phyloP scores from a whole-genome alignment of 2,329 filamentous ascomycete species.

The Xylaria arbuscula region DNA sequence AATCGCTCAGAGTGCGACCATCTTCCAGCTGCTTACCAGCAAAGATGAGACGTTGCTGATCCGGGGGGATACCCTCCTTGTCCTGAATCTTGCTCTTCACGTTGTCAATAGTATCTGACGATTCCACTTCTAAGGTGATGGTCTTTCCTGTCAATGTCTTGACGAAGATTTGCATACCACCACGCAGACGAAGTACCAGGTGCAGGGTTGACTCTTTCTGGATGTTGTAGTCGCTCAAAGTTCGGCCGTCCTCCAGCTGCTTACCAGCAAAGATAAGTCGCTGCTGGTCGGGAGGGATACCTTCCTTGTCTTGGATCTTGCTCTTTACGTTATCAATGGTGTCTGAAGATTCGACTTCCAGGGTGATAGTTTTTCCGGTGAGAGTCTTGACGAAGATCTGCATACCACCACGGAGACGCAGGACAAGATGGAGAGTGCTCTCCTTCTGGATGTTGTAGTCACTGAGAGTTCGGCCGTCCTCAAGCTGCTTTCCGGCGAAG shows the following conservation, averaged over 20 bases:
- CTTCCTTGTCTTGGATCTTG: conserved; percentile 94
- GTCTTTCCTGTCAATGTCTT: conserved; percentile 78
- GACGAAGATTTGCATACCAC: conserved; percentile 82
- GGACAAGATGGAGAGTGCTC: conserved; percentile 84
- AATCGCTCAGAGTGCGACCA: conserved; percentile 83
- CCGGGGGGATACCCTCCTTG: conserved; percentile 77
- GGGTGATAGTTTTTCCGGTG: conserved; percentile 92
- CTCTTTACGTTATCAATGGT: conserved; percentile 95
- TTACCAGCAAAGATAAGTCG: conserved; percentile 94
- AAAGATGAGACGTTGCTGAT: conserved; percentile 77
- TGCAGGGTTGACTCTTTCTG: conserved; percentile 90
- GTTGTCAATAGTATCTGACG: conserved; percentile 76
- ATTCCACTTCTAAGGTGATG: conserved; percentile 75
- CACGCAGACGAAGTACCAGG: conserved; percentile 82
- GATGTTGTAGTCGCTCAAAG: conserved; percentile 94
- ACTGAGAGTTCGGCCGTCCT: conserved; percentile 89
- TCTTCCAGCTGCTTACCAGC: conserved; percentile 79
- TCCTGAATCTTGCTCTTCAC: conserved; percentile 78
- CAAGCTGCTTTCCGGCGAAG: conserved; percentile 95
- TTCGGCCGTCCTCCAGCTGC: conserved; percentile 92
- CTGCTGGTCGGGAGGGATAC: conserved; percentile 94
- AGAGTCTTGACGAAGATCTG: conserved; percentile 90
- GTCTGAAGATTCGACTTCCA: conserved; percentile 89
- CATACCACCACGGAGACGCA: conserved; percentile 90
- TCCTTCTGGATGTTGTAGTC: conserved; percentile 99